Conservation (phyloP, 75 land plant species). For the Sequoiadendron giganteum region DNA sequence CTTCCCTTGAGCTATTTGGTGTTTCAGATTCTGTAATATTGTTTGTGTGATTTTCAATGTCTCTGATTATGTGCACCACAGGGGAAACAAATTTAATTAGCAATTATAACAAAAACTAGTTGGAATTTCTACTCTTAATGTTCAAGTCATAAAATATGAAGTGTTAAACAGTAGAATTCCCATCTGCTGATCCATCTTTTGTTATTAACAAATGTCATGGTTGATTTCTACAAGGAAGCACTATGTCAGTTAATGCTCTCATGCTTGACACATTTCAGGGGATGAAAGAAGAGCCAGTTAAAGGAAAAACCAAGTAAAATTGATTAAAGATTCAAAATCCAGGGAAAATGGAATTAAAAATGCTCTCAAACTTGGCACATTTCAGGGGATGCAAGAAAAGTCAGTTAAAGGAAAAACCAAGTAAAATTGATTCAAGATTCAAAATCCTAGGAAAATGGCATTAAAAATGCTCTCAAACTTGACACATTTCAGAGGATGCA, state of each 20-base stretch:
- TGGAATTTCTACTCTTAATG: slow-evolving; percentile 3
- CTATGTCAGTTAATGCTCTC: background rate
- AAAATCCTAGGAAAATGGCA: too few species aligned
- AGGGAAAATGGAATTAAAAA: too few species aligned
- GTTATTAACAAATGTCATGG: background rate
- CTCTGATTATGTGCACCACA: slow-evolving; percentile 42
- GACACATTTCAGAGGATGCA: background rate
- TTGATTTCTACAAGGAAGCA: background rate
- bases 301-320: background rate
- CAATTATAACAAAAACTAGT: background rate
- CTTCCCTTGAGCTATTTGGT: slow-evolving; percentile 65
- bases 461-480: background rate
- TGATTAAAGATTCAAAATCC: background rate
- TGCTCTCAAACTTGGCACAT: background rate
- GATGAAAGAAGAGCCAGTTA: background rate
- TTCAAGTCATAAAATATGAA: background rate
- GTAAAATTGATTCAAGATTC: background rate
- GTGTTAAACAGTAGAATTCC: background rate
- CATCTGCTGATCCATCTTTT: background rate
- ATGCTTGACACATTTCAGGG: background rate
- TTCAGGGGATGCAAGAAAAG: background rate
- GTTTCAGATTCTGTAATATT: slow-evolving; percentile 54
- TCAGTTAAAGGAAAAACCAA: background rate
- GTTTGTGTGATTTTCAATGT: slow-evolving; percentile 59
- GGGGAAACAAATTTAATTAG: background rate